Percentiles rank a stretch among this genome's conserved stretches.
Evolutionary conservation across 2,329 filamentous ascomycete genomes (phyloP).

Genomic region (Fusarium paranaense): DNA sequence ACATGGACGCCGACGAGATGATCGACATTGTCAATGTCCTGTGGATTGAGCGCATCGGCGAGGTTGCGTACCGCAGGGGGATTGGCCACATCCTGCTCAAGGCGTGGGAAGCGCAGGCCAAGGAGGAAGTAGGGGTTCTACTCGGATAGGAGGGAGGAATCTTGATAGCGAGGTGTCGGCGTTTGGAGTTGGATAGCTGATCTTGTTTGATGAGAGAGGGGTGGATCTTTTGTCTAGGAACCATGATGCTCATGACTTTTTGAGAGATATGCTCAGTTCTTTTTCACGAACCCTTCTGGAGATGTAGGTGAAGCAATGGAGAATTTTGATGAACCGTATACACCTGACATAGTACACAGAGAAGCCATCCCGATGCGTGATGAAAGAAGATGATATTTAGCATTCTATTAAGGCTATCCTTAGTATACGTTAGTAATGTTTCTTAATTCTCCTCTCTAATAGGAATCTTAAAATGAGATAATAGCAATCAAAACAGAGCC

Average conservation of each 20-base stretch:
- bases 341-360: background rate
- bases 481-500: background rate
- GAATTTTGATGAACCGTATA: background rate
- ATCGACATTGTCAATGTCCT: slow-evolving; percentile 61
- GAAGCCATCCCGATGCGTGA: too few relatives aligned
- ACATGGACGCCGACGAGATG: slow-evolving; percentile 55
- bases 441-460: background rate
- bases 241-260: background rate
- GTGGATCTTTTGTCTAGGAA: slow-evolving; percentile 3
- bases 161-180: slow-evolving; percentile 34
- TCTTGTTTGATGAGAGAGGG: slow-evolving; percentile 1
- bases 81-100: slow-evolving; percentile 56
- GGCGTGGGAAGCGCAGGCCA: slow-evolving; percentile 55
- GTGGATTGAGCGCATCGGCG: slow-evolving; percentile 60
- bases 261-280: background rate
- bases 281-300: background rate
- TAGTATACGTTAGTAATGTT: too few relatives aligned
- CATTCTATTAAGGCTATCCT: too few relatives aligned
- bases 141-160: slow-evolving; percentile 48
- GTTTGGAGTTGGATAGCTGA: slow-evolving; percentile 11
- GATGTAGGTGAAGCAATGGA: background rate
- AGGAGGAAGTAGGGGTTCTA: slow-evolving; percentile 55
- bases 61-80: slow-evolving; percentile 55
- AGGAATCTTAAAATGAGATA: background rate
- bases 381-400: too few relatives aligned